Percentiles rank a stretch among this genome's conserved stretches.
Conservation (phyloP, 768 basidiomycete genomes). For the Mrakia hoshinonis region DNA sequence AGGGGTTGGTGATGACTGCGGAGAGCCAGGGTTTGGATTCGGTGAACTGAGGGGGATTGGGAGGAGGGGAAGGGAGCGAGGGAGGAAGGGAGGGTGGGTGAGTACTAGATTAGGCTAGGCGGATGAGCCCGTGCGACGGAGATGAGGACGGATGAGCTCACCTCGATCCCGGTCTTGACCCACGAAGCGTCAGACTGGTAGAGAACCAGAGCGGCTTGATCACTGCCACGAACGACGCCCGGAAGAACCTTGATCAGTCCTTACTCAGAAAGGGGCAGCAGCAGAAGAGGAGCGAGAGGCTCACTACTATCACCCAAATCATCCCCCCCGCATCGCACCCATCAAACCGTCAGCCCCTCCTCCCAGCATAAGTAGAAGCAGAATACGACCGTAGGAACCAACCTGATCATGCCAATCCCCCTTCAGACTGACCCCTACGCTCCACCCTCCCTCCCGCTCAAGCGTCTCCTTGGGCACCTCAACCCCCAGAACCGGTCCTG, state of each 20-base stretch:
- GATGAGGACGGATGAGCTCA: not conserved
- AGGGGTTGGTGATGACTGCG: constrained; percentile 18
- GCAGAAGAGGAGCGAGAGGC: not conserved
- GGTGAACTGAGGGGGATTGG: not conserved
- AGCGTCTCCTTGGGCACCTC: not conserved
- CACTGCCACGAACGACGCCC: no score
- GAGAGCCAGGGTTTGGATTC: constrained; percentile 15
- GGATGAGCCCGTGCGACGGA: not conserved
- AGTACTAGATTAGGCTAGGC: not conserved
- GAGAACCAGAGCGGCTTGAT: constrained; percentile 19
- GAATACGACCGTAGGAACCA: not conserved
- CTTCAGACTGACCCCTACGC: not conserved
- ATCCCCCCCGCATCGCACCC: not conserved
- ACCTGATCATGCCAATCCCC: constrained; percentile 6
- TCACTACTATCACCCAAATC: not conserved
- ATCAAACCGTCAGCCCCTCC: not conserved
- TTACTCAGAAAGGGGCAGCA: no score
- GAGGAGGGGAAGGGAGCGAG: not conserved
- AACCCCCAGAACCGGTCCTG: not conserved
- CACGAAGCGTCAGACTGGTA: constrained; percentile 11
- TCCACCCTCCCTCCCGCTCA: not conserved
- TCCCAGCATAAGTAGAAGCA: not conserved
- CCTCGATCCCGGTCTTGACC: constrained; percentile 26
- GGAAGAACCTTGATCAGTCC: no score
- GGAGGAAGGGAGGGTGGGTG: not conserved